phyloP scores from a whole-genome alignment of 2,329 filamentous ascomycete genomes.

The Mycosphaerelloides madeirae region DNA sequence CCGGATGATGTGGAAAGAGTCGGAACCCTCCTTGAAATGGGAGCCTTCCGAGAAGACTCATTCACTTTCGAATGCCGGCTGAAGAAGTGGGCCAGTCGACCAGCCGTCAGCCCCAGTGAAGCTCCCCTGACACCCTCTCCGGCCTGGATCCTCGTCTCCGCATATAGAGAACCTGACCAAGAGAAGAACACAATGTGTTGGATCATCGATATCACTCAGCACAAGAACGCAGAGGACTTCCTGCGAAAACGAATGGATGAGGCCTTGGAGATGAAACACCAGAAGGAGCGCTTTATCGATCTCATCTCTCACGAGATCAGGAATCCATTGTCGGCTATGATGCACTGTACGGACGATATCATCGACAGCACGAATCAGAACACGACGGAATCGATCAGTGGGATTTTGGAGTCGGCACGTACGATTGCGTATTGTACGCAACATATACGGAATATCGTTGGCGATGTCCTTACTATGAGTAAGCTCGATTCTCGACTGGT shows the following conservation, averaged over 20 bases:
- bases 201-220: slow-evolving; percentile 43
- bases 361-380: slow-evolving; percentile 11
- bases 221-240: slow-evolving; percentile 41
- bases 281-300: slow-evolving; percentile 31
- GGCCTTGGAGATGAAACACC: slow-evolving; percentile 34
- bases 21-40: slow-evolving; percentile 9
- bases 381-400: slow-evolving; percentile 6
- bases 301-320: slow-evolving; percentile 39
- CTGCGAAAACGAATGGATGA: slow-evolving; percentile 36
- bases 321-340: slow-evolving; percentile 41
- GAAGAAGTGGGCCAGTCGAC: slow-evolving; percentile 12
- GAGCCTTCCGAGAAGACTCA: slow-evolving; percentile 11
- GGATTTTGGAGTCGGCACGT: slow-evolving; percentile 24
- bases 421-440: slow-evolving; percentile 30
- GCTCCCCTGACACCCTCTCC: slow-evolving; percentile 8
- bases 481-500: slow-evolving; percentile 32
- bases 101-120: slow-evolving; percentile 11
- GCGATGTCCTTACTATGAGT: slow-evolving; percentile 44
- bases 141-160: slow-evolving; percentile 17
- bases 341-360: slow-evolving; percentile 43
- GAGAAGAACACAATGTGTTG: slow-evolving; percentile 17
- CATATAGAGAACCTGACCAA: slow-evolving; percentile 12
- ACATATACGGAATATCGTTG: slow-evolving; percentile 38
- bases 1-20: slow-evolving; percentile 14
- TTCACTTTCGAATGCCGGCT: slow-evolving; percentile 20